Base-by-base conservation (phyloP, 2,329 filamentous ascomycete species). In the Zymoseptoria passerinii region DNA sequence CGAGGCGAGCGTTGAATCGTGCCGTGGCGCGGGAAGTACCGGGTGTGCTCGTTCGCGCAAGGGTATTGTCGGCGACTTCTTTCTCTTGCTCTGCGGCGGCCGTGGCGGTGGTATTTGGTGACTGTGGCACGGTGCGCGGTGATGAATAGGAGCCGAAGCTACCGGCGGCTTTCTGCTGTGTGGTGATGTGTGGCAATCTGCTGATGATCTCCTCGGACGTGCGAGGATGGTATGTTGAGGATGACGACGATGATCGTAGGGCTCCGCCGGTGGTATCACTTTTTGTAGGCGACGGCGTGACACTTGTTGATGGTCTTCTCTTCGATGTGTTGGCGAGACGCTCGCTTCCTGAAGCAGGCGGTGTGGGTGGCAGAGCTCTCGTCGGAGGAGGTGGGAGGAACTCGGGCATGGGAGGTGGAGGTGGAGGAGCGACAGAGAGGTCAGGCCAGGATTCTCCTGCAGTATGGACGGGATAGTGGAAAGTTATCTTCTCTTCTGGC, bases 1-100 rank as follows among this genome's bases (percentile, higher is more conserved):
- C 72, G 40, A 75, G 58, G 2, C 73, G 68, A 28, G 71, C 68
- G 35, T 71, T 68, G 16, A 73, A 59, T 7, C 61, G 61, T 6
- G 61, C 57, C 2, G 60, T 52, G 40, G 58, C 55, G 40, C 60
- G 58, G 28, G 55, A 59, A 3, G 64, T 54, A 20, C 2, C 35
- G 9, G 35, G 35, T 16, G 35, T 44, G 35, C 35, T 44, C 40
- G 55, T 48, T 28, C 52, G n/a, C 19, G 54, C 9, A 53, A 40
- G 10, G 16, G 35, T 16, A 16, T 44, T 44, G 55, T 53, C 35
- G 53, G 51, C 8, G 59, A 55, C 3, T 53, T 50, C n/a, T 58
- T 49, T 54, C 8, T 54, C 52, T 13, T 58, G 50, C 27, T 58
- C 55, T 62, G 61, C 53, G 28, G 53, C 53, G 52, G 53, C 53